A percentile compares a stretch with the other conserved stretches of the same genome.
Evolutionary conservation across 139 green algal species (phyloP).

Genomic region (Monoraphidium neglectum): DNA sequence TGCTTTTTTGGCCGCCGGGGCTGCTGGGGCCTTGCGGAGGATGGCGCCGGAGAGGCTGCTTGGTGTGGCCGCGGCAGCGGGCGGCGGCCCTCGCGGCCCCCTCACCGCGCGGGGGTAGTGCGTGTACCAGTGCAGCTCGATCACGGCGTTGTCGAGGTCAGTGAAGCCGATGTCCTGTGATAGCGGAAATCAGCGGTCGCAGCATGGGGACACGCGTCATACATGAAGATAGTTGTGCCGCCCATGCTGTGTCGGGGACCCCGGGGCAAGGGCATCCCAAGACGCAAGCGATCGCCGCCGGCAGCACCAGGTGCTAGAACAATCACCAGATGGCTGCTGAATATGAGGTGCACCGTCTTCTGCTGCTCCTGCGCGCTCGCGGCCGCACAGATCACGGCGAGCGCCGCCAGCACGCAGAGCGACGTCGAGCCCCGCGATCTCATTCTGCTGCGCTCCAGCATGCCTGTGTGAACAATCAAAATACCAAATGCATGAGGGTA

Average conservation of each 20-base stretch:
- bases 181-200: neutral
- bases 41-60: too few species aligned
- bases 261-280: neutral
- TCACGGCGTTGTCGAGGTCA: slow-evolving; percentile 49
- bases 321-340: slow-evolving; percentile 56
- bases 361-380: neutral
- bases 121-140: slow-evolving; percentile 59
- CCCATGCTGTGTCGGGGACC: neutral
- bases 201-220: neutral
- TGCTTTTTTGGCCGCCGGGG: too few species aligned
- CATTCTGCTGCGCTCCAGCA: too few species aligned
- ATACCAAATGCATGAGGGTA: too few species aligned
- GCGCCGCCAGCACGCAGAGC: too few species aligned
- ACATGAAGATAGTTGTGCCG: neutral
- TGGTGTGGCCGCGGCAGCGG: too few species aligned
- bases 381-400: too few species aligned
- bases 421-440: too few species aligned
- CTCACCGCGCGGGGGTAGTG: slow-evolving; percentile 46
- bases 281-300: neutral
- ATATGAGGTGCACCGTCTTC: slow-evolving; percentile 52
- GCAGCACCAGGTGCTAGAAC: too few species aligned
- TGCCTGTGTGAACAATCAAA: too few species aligned
- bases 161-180: slow-evolving; percentile 34
- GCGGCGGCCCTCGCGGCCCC: too few species aligned
- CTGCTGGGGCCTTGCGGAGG: too few species aligned